Conservation (phyloP, 2,329 filamentous ascomycete genomes). For the Nemania sp. region DNA sequence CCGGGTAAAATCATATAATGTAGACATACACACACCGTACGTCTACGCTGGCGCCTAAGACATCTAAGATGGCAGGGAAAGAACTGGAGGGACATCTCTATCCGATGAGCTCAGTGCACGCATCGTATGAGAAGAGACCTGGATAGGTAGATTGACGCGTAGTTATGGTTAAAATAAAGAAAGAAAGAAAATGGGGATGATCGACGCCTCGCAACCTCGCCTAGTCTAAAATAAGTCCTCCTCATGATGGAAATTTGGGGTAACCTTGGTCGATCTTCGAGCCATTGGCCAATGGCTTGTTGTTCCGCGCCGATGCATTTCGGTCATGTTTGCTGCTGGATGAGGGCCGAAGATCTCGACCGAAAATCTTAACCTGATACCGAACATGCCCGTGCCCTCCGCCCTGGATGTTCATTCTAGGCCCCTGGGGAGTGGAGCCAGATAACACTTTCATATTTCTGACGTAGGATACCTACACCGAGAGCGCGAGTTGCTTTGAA, state of each 20-base stretch:
- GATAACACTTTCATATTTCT: neutral
- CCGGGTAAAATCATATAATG: constrained; percentile 18
- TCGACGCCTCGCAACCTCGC: constrained; percentile 14
- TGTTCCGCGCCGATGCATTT: constrained; percentile 37
- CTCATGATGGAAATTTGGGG: constrained; percentile 33
- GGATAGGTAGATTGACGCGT: neutral
- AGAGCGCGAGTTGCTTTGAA: neutral
- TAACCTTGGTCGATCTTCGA: constrained; percentile 38
- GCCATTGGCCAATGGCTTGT: constrained; percentile 42
- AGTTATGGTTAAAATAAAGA: neutral
- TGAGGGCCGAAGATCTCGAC: constrained; percentile 23
- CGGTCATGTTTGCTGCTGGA: constrained; percentile 34
- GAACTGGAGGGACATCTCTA: constrained; percentile 6
- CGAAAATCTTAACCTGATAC: constrained; percentile 27
- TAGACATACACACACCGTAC: constrained; percentile 2
- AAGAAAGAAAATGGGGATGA: constrained; percentile 14
- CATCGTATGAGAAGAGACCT: constrained; percentile 3
- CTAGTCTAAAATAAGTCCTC: constrained; percentile 21
- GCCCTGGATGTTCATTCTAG: constrained; percentile 1
- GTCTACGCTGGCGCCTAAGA: neutral
- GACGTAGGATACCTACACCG: neutral
- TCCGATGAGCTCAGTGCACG: constrained; percentile 8
- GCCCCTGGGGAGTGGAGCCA: neutral
- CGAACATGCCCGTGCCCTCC: constrained; percentile 15
- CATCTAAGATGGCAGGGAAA: constrained; percentile 5